Evolutionary conservation across 306 rosid genomes (phyloP).

Genomic region (Rosa lucieae): DNA sequence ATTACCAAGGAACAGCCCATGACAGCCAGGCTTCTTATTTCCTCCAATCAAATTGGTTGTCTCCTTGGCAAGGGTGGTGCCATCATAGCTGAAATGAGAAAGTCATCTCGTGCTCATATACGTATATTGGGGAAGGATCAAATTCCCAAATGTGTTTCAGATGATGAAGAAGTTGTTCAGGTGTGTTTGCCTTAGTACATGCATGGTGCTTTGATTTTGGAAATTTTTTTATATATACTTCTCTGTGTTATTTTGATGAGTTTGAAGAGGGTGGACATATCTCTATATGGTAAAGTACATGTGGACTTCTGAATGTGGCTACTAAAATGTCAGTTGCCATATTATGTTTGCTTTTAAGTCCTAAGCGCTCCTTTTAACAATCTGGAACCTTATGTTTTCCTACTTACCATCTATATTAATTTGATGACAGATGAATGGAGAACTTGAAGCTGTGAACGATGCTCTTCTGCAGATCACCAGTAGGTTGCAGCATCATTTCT

Average conservation of each 20-base stretch:
- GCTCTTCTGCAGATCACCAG: conserved; percentile 86
- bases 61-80: conserved; percentile 96
- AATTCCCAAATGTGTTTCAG: conserved; percentile 78
- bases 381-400: neutral
- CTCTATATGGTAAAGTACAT: conserved; percentile 14
- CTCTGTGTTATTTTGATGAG: neutral
- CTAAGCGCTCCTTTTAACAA: neutral
- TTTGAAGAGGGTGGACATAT: conserved; percentile 5
- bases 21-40: conserved; percentile 80
- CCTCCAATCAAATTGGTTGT: conserved; percentile 87
- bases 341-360: neutral
- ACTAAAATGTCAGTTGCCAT: conserved; percentile 15
- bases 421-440: conserved; percentile 77
- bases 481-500: conserved; percentile 77
- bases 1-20: conserved; percentile 64
- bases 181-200: conserved; percentile 36
- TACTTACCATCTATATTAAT: conserved; percentile 11
- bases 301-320: conserved; percentile 11
- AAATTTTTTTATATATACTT: neutral
- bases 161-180: conserved; percentile 92
- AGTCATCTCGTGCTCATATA: conserved; percentile 82
- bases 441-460: conserved; percentile 82
- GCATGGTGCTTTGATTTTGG: conserved; percentile 12
- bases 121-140: conserved; percentile 86
- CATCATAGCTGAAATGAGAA: conserved; percentile 92